These are phyloP conservation scores for Neoarthrinium moseri DNA, from an alignment of 2,329 filamentous ascomycete species.

Conservation along the genomic window DNA sequence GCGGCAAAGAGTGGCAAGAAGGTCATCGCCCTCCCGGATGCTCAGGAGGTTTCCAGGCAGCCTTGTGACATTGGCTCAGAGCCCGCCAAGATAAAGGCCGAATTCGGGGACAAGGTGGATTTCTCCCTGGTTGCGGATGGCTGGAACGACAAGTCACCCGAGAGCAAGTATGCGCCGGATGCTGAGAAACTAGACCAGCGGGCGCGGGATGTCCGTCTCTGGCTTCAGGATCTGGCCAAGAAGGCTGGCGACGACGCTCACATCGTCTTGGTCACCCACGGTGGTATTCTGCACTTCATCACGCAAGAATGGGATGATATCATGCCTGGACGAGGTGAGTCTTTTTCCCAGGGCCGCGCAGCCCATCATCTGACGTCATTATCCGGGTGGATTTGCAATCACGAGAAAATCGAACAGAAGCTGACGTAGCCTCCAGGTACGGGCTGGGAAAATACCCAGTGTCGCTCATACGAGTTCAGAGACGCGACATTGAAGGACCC, in stretches of 20 bases:
- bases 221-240: constrained; percentile 50
- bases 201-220: constrained; percentile 59
- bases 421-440: constrained; percentile 63
- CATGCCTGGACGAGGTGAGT: constrained; percentile 37
- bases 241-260: constrained; percentile 50
- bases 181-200: constrained; percentile 56
- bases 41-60: constrained; percentile 75
- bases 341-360: not conserved
- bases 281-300: constrained; percentile 80
- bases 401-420: no score
- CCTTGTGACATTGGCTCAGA: constrained; percentile 75
- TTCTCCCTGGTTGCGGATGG: constrained; percentile 56
- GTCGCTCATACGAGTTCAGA: constrained; percentile 64
- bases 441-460: constrained; percentile 74
- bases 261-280: constrained; percentile 77
- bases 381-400: no score
- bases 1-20: constrained; percentile 42
- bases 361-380: not conserved
- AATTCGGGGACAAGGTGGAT: constrained; percentile 65
- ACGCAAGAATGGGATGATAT: constrained; percentile 77
- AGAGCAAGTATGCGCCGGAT: constrained; percentile 44
- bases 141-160: constrained; percentile 68
- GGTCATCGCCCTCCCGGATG: constrained; percentile 68
- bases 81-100: constrained; percentile 49
- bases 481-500: constrained; percentile 49